Conservation (phyloP, 2,329 filamentous ascomycete species). For the Geosmithia flava region DNA sequence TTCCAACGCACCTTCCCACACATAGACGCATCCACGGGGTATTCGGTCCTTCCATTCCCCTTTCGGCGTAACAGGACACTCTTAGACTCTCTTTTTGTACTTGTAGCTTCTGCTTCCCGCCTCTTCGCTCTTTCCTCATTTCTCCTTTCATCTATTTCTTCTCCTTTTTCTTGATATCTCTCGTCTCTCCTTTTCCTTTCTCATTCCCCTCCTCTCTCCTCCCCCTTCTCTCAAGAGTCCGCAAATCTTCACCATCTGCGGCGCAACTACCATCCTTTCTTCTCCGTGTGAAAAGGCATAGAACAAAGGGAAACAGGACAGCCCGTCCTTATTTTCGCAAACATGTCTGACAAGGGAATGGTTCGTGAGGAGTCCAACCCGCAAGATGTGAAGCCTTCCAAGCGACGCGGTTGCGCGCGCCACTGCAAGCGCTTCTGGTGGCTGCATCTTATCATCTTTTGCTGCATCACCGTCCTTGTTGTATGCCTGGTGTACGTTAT, state of each 20-base stretch:
- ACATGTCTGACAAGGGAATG: conserved; percentile 19
- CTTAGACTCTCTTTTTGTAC: background rate
- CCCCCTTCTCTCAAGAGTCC: too few species aligned
- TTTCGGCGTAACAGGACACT: background rate
- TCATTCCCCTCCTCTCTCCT: background rate
- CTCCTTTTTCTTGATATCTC: conserved; percentile 3
- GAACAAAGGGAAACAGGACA: too few species aligned
- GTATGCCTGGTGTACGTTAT: conserved; percentile 46
- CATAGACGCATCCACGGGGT: too few species aligned
- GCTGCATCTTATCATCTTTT: conserved; percentile 39
- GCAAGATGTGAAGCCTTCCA: conserved; percentile 11
- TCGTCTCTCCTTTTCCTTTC: conserved; percentile 1
- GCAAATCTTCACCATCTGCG: too few species aligned
- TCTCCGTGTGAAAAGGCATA: background rate
- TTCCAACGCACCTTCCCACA: too few species aligned
- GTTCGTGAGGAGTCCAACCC: conserved; percentile 14
- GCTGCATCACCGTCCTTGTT: conserved; percentile 37
- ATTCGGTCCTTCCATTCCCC: background rate
- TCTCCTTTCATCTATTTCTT: background rate
- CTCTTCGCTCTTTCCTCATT: background rate
- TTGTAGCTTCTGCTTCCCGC: background rate
- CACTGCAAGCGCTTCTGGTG: conserved; percentile 50
- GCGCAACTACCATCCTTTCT: background rate
- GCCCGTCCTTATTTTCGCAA: background rate
- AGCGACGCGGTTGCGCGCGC: conserved; percentile 25